Percentiles rank a stretch among this genome's conserved stretches.
These are phyloP conservation scores for Ceratocystis diversiconidia DNA, from an alignment of 2,329 filamentous ascomycete genomes.

Conservation along the genomic window DNA sequence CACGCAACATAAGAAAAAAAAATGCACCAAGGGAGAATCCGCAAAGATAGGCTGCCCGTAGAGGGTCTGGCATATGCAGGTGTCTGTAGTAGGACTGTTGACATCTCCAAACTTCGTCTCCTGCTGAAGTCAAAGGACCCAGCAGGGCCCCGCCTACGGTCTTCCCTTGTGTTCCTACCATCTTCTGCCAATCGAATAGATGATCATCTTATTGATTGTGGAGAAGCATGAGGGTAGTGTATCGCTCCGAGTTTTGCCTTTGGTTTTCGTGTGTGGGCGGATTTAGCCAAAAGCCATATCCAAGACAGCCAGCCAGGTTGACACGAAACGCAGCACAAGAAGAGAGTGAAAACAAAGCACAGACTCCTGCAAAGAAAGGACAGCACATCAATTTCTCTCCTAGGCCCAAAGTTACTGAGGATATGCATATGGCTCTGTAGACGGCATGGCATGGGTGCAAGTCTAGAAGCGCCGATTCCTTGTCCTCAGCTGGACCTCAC, in stretches of 20 bases:
- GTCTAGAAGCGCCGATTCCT: neutral
- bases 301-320: neutral
- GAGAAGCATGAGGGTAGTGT: neutral
- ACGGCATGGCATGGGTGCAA: neutral
- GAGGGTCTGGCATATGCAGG: conserved; percentile 1
- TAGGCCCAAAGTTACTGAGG: neutral
- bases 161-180: neutral
- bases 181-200: neutral
- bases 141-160: neutral
- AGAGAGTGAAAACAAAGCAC: neutral
- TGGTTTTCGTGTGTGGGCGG: neutral
- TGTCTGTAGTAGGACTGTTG: neutral
- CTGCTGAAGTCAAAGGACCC: neutral
- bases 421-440: neutral
- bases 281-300: neutral
- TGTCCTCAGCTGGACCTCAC: neutral
- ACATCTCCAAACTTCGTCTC: neutral
- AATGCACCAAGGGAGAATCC: neutral
- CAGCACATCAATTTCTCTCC: neutral
- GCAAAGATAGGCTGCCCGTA: neutral
- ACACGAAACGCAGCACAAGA: neutral
- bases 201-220: conserved; percentile 2
- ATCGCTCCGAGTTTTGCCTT: neutral
- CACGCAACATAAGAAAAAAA: neutral
- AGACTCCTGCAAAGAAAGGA: neutral